Base-by-base conservation (phyloP, 441 rosid genomes). In the Aleurites moluccanus region DNA sequence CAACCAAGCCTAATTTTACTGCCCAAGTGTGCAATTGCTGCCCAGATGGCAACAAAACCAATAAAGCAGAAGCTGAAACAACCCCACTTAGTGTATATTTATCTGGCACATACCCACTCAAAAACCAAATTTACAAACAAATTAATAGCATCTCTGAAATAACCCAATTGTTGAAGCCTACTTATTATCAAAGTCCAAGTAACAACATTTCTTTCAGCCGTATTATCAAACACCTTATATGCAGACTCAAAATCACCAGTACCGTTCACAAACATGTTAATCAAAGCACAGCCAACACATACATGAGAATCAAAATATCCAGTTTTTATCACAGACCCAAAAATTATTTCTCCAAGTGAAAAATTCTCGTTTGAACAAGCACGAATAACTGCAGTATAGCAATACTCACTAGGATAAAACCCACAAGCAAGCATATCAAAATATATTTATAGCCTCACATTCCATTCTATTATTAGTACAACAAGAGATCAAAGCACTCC, bases 191-290 rank as follows among this genome's bases (percentile, higher is more conserved):
- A 52, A 72, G 92, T 90, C 90, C 90, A 91, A 25, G 91, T 84
- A 88, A 86, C 88, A 25, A 88, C 87, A 73, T 84, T 88, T 67
- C 72, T 78, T 30, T 82, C 83, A 38, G 69, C 64, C 89, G 88
- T 86, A 73, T 83, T 73, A 83, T 86, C 89, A 74, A 91, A 88
- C 49, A 91, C 88, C 80, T 75, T 88, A 73, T 78, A 83, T 27
- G 87, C 59, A 11, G 83, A 84, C 38, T 88, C 88, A 4, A 49
- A 38, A 69, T 79, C 81, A 47, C 16, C 78, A 4, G 78, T 57
- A 14, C 92, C 87, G 73, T 87, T 88, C 2, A 86, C 87, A 78
- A 88, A 77, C 94, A 88, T 86, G 70, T 91, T 87, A 38, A 87
- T 91, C 77, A 84, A 83, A 82, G 81, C 87, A 82, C 90, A 90